These are phyloP conservation scores for Phytopythium boreale DNA, from an alignment of 352 stramenopile genomes.

Conservation along the genomic window DNA sequence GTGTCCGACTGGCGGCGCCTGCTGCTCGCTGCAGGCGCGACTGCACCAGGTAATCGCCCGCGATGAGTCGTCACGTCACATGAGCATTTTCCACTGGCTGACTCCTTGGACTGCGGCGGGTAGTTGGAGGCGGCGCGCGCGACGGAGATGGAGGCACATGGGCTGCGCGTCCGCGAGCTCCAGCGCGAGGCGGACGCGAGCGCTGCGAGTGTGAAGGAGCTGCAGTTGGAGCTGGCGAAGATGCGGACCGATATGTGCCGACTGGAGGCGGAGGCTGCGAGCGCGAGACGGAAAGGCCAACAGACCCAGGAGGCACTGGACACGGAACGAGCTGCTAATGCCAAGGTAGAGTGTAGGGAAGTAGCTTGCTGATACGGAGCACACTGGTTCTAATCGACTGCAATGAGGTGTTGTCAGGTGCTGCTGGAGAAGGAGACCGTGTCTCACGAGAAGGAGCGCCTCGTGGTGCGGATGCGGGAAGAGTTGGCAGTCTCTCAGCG, in stretches of 20 bases:
- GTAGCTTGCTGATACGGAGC: not conserved
- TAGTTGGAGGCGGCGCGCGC: slow-evolving; percentile 43
- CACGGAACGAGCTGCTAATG: slow-evolving; percentile 5
- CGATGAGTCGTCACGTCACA: not conserved
- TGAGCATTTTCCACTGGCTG: not conserved
- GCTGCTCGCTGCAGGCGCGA: slow-evolving; percentile 28
- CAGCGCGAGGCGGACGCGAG: slow-evolving; percentile 26
- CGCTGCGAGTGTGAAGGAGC: slow-evolving; percentile 24
- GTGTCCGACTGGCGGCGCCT: slow-evolving; percentile 1
- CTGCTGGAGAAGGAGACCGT: slow-evolving; percentile 1
- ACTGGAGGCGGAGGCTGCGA: slow-evolving; percentile 32
- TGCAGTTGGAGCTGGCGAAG: slow-evolving; percentile 38
- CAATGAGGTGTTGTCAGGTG: not conserved
- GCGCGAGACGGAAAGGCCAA: slow-evolving; percentile 13
- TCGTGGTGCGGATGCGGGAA: not conserved
- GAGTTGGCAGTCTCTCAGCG: not conserved
- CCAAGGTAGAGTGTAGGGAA: slow-evolving; percentile 9
- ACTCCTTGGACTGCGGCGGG: not conserved
- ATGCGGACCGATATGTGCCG: slow-evolving; percentile 40
- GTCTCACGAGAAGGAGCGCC: not conserved
- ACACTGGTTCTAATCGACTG: not conserved
- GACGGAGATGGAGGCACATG: slow-evolving; percentile 49
- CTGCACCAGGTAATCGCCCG: slow-evolving; percentile 30
- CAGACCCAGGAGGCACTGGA: slow-evolving; percentile 18
- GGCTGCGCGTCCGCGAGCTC: slow-evolving; percentile 28